These are phyloP conservation scores for Nephromyces sp. DNA, from an alignment of 169 alveolate genomes.

Conservation along the genomic window DNA sequence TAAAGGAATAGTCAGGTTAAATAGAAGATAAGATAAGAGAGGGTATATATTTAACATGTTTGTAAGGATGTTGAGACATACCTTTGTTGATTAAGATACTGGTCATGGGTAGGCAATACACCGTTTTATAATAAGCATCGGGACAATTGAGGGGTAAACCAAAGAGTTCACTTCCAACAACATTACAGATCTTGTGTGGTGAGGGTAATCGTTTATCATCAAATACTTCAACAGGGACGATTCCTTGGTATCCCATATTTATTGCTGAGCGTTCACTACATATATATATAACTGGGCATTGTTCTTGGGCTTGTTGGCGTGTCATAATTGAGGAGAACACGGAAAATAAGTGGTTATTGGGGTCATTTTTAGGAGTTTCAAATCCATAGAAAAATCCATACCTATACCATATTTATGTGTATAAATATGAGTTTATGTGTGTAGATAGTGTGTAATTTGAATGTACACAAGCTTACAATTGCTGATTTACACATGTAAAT, in stretches of 20 bases:
- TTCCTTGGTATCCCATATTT: slow-evolving; percentile 90
- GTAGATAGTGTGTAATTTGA: too few species aligned
- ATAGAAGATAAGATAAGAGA: too few species aligned
- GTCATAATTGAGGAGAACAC: slow-evolving; percentile 23
- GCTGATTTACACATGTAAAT: too few species aligned
- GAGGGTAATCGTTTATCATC: slow-evolving; percentile 1
- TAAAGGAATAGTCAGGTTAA: too few species aligned
- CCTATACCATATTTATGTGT: too few species aligned
- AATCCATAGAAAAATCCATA: too few species aligned
- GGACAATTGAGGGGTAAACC: slow-evolving; percentile 90
- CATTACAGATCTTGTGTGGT: slow-evolving; percentile 37
- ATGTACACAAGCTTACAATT: too few species aligned
- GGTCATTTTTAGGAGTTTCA: too few species aligned
- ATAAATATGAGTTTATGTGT: too few species aligned
- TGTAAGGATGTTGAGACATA: too few species aligned
- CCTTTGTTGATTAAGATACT: slow-evolving; percentile 90
- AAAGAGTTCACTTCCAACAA: slow-evolving; percentile 79
- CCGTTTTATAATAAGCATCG: slow-evolving; percentile 70
- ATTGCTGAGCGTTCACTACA: slow-evolving; percentile 61
- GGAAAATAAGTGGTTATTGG: too few species aligned
- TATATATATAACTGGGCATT: slow-evolving; percentile 40
- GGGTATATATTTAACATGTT: too few species aligned
- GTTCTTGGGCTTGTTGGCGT: slow-evolving; percentile 31
- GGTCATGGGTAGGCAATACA: slow-evolving; percentile 92
- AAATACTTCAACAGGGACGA: slow-evolving; percentile 19